Base-by-base conservation (phyloP, 768 basidiomycete species). In the Hydnomerulius pinastri region DNA sequence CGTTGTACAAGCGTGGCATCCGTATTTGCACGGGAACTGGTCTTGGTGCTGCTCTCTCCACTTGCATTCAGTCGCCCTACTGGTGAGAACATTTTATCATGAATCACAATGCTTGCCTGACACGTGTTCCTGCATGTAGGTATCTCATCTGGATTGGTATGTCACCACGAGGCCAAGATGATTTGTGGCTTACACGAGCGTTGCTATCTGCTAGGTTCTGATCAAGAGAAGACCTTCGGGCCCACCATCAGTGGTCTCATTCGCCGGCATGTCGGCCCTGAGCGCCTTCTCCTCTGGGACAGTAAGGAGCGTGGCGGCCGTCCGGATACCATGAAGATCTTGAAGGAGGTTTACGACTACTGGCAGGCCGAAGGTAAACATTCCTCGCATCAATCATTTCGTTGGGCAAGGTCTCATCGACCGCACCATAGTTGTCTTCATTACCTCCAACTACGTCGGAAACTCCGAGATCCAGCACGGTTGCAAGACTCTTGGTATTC, bases 151-250 rank as follows among this genome's bases (percentile, higher is more conserved):
- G 87, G 87, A 87, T 88, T 58, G 81, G 80, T 79, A 64, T 56
- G 73, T 57, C 21, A 40, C 27, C 37, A 15, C 29, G 17, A 15
- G 37, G 38, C 43, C n/a, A 15, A 50, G 7, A 6, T 48, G 21
- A 32, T 41, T 48, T 25, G 54, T 36, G 30, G 32, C 52, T 61
- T 7, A 62, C 44, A 30, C 46, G 43, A 44, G 35, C 48, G 54
- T 60, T 53, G 57, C 43, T 49, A 6, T 50, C n/a, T 60, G 32
- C 46, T 57, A 82, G 86, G 86, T 45, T 87, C 86, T 48, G 87
- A 90, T 61, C 87, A 90, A 68, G 87, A 87, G 67, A 88, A 85
- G 71, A 90, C 88, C 2, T 91, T 92, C 58, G 90, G 90, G 3
- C 83, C 86, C 20, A 90, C 87, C 17, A 87, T 91, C 54, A 81